These are phyloP conservation scores for Parietaria judaica DNA, from an alignment of 306 rosid genomes.

Conservation along the genomic window DNA sequence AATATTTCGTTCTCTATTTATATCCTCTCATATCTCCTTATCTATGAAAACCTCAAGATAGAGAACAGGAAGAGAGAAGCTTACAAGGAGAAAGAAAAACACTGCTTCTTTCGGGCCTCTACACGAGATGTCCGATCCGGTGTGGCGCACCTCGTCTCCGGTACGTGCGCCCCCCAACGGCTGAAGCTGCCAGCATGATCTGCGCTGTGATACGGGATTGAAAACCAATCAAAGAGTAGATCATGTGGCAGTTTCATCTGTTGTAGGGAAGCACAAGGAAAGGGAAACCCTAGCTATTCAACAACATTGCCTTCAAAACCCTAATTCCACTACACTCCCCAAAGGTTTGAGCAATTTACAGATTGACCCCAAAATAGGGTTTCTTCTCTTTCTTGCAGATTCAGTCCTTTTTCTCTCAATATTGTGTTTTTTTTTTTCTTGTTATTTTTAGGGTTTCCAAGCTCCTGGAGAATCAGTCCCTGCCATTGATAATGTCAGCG, in stretches of 20 bases:
- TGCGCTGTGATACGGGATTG: conserved; percentile 24
- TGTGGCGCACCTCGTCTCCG: not conserved
- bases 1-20: conserved; percentile 18
- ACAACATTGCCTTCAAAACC: conserved; percentile 5
- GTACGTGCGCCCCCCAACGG: conserved; percentile 44
- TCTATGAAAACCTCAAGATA: conserved; percentile 15
- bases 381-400: not conserved
- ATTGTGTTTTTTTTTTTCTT: not conserved
- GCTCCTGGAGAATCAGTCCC: conserved; percentile 2
- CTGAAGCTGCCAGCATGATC: conserved; percentile 99
- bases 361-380: conserved; percentile 11
- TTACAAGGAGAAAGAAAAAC: not conserved
- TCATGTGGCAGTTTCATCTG: conserved; percentile 77
- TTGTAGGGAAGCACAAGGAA: conserved; percentile 43
- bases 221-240: conserved; percentile 29
- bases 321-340: conserved; percentile 6
- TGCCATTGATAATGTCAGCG: not conserved
- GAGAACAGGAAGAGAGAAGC: not conserved
- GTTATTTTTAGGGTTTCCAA: not conserved
- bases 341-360: not conserved
- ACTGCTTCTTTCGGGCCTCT: not conserved
- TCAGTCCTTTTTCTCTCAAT: not conserved
- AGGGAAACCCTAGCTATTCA: not conserved
- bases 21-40: conserved; percentile 27
- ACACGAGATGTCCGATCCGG: not conserved